These are phyloP conservation scores for Pyrenula massariospora DNA, from an alignment of 495 filamentous ascomycete genomes.

Conservation along the genomic window DNA sequence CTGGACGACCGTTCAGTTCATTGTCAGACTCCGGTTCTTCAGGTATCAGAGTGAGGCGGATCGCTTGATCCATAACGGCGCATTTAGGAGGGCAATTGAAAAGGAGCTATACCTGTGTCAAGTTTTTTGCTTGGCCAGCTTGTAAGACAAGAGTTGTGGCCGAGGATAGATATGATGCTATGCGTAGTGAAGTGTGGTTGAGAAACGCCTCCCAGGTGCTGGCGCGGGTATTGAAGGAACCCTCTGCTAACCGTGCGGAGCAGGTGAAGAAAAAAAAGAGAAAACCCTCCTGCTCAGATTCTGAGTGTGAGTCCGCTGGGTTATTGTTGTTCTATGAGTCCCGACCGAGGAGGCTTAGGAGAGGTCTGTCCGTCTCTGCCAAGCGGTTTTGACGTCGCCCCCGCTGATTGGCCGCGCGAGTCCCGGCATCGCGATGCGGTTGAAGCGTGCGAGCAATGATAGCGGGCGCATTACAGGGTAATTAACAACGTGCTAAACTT, in stretches of 20 bases:
- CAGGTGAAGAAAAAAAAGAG: background rate
- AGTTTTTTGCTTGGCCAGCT: conserved; percentile 24
- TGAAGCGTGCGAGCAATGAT: no score
- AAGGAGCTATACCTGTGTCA: conserved; percentile 3
- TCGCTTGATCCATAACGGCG: conserved; percentile 7
- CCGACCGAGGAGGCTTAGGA: background rate
- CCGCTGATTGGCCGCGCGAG: background rate
- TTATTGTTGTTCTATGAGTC: no score
- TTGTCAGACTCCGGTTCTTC: conserved; percentile 5
- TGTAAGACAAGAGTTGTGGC: background rate
- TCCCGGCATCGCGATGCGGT: background rate
- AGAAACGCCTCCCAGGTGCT: background rate
- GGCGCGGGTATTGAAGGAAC: background rate
- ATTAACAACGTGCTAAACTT: no score
- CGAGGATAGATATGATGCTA: background rate
- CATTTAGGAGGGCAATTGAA: conserved; percentile 10
- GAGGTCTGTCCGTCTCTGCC: background rate
- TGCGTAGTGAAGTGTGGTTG: background rate
- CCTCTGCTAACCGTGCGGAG: background rate
- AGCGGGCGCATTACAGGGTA: no score
- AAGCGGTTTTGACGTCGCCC: background rate
- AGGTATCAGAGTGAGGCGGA: conserved; percentile 11
- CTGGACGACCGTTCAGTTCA: conserved; percentile 23
- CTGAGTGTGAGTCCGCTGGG: background rate
- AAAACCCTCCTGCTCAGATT: background rate